These are phyloP conservation scores for Pythium angustatum DNA, from an alignment of 352 stramenopile genomes.

Conservation along the genomic window DNA sequence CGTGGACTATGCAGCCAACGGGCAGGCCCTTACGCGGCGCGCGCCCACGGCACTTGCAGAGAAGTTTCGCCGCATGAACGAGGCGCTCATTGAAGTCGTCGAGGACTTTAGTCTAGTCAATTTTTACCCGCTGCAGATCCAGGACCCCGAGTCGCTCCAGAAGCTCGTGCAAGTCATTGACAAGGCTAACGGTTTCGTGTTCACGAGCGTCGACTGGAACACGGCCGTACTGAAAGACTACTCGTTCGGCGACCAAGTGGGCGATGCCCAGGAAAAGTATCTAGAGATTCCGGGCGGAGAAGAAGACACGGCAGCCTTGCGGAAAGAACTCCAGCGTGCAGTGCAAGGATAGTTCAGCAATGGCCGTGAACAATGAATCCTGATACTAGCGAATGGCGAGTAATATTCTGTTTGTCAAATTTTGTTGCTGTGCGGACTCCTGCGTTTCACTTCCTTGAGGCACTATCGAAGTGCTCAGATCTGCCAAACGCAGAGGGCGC, in stretches of 20 bases:
- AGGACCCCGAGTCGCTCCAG: constrained; percentile 67
- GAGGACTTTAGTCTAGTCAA: constrained; percentile 88
- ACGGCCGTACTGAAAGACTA: constrained; percentile 74
- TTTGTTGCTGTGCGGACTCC: not conserved
- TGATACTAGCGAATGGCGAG: too few species aligned
- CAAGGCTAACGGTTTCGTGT: constrained; percentile 85
- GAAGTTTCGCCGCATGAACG: constrained; percentile 85
- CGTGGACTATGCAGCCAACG: constrained; percentile 32
- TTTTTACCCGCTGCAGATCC: constrained; percentile 80
- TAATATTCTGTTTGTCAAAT: too few species aligned
- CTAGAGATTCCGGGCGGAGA: constrained; percentile 40
- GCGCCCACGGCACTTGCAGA: constrained; percentile 38
- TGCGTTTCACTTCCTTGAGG: too few species aligned
- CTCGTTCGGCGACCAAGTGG: constrained; percentile 60
- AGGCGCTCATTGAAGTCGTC: constrained; percentile 82
- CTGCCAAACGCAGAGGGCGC: not conserved
- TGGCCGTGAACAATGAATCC: too few species aligned
- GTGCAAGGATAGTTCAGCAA: constrained; percentile 21
- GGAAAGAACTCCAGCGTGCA: constrained; percentile 40
- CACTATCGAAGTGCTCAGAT: too few species aligned
- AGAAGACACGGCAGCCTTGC: constrained; percentile 31
- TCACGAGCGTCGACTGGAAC: constrained; percentile 78
- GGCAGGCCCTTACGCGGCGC: constrained; percentile 27
- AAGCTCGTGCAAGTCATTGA: constrained; percentile 74
- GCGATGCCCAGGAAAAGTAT: constrained; percentile 74